phyloP scores from a whole-genome alignment of 2,329 filamentous ascomycete species.

The Scedosporium aurantiacum region DNA sequence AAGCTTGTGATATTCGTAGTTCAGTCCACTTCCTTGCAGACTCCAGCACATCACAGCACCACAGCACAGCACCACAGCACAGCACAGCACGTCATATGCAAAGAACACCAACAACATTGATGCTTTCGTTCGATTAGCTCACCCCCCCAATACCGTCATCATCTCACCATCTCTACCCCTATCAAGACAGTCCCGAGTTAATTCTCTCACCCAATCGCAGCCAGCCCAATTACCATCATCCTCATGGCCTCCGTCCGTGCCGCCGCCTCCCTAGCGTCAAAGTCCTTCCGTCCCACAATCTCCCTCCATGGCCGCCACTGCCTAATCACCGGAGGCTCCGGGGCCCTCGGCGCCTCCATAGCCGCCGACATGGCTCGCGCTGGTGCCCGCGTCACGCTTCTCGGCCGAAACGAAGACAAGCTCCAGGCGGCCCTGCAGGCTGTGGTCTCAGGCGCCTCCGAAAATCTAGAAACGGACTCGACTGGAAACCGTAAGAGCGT shows the following conservation, averaged over 20 bases:
- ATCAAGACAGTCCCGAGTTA: too few relatives aligned
- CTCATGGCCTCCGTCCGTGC: slow-evolving; percentile 5
- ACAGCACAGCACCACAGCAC: too few relatives aligned
- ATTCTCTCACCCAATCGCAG: too few relatives aligned
- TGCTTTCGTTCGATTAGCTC: too few relatives aligned
- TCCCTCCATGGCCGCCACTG: slow-evolving; percentile 35
- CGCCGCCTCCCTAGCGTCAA: slow-evolving; percentile 7
- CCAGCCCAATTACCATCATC: neutral
- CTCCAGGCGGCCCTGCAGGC: slow-evolving; percentile 28
- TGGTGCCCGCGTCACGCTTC: slow-evolving; percentile 48
- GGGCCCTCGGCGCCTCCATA: slow-evolving; percentile 59
- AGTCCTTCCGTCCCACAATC: slow-evolving; percentile 16
- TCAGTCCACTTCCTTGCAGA: too few relatives aligned
- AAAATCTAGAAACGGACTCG: neutral
- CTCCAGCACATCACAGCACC: too few relatives aligned
- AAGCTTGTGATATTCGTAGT: too few relatives aligned
- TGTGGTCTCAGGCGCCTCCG: slow-evolving; percentile 11
- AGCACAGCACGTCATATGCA: too few relatives aligned
- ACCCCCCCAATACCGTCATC: too few relatives aligned
- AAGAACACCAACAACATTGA: too few relatives aligned
- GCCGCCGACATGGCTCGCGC: slow-evolving; percentile 53
- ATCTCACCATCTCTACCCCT: too few relatives aligned
- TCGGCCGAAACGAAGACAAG: slow-evolving; percentile 43
- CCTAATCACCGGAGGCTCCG: slow-evolving; percentile 59
- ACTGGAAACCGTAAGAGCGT: neutral